Base-by-base conservation (phyloP, 1,139 yeast species). In the Candida sp. region DNA sequence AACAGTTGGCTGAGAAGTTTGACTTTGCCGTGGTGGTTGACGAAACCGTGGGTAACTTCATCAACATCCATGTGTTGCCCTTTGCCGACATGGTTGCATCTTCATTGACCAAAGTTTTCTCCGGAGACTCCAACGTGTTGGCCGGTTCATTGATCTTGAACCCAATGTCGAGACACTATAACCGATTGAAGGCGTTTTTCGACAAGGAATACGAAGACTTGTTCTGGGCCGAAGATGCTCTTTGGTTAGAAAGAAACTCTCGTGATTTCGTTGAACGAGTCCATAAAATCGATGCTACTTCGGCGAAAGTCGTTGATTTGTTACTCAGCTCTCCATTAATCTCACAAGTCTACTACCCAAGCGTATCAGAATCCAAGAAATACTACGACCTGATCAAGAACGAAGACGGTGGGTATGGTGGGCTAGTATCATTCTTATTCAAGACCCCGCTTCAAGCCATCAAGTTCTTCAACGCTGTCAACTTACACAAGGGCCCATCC, bases 71-170 rank as follows among this genome's bases (percentile, higher is more conserved):
- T 61, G 91, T 90, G 3, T 76, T 91, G 52, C 91, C 92, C 17
- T 88, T 80, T 65, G 88, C 92, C 8, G 99, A 94, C 68, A 81
- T 93, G 54, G 88, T 90, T 12, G 96, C 88, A 38, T 84, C 96
- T 25, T 90, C 97, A 25, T 77, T 94, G 56, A 93, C 98, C 8
- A 94, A 94, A 67, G 90, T 93, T 11, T 94, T 94, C 63, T 87
- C 96, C 30, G 98, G 98, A 17, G 98, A 91, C 66, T 88, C 97
- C 43, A 92, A 93, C 63, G 98, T 94, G 48, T 89, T 93, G 93
- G 97, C 94, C 0, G 99, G 99, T 4, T 86, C 96, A 11, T 70
- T 93, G 55, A 86, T 92, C 8, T 71, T 94, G 58, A 94, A 93
- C 63, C 89, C 94, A 6, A 63, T 75, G 9, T 80, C 94, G 11